phyloP scores from a whole-genome alignment of 768 basidiomycete genomes.

The Kwoniella europaea region DNA sequence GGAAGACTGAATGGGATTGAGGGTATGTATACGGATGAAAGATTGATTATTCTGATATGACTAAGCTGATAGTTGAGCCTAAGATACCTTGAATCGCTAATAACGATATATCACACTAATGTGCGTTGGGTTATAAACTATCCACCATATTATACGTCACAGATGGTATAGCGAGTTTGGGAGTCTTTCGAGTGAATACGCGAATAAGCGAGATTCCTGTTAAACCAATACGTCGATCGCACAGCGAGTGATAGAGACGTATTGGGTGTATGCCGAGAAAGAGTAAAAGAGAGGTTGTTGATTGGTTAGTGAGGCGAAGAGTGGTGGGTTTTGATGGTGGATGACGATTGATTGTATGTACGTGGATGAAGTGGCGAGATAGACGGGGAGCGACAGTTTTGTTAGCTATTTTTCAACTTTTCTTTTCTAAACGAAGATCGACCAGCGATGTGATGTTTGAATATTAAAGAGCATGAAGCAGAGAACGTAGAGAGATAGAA shows the following conservation, averaged over 20 bases:
- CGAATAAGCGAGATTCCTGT: background rate
- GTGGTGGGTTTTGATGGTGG: background rate
- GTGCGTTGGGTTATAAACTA: slow-evolving; percentile 8
- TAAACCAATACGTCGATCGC: background rate
- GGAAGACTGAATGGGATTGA: background rate
- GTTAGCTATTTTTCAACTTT: background rate
- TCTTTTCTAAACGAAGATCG: background rate
- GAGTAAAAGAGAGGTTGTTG: background rate
- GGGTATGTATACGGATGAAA: background rate
- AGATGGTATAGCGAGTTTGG: background rate
- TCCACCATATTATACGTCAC: slow-evolving; percentile 12
- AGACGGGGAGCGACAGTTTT: background rate
- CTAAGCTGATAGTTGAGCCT: background rate
- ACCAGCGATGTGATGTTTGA: slow-evolving; percentile 6
- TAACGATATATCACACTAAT: slow-evolving; percentile 4
- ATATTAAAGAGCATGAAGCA: background rate
- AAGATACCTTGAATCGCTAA: background rate
- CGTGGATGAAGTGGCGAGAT: slow-evolving; percentile 10
- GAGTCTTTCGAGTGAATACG: background rate
- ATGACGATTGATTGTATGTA: slow-evolving; percentile 4
- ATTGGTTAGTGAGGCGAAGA: background rate
- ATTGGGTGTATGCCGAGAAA: background rate
- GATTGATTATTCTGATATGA: background rate
- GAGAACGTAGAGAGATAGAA: background rate
- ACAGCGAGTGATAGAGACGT: background rate